Evolutionary conservation across 1,284 basidiomycete species (phyloP), one percentile per base, ranked within the genome.

Genomic region (Pholiota adiposa): DNA sequence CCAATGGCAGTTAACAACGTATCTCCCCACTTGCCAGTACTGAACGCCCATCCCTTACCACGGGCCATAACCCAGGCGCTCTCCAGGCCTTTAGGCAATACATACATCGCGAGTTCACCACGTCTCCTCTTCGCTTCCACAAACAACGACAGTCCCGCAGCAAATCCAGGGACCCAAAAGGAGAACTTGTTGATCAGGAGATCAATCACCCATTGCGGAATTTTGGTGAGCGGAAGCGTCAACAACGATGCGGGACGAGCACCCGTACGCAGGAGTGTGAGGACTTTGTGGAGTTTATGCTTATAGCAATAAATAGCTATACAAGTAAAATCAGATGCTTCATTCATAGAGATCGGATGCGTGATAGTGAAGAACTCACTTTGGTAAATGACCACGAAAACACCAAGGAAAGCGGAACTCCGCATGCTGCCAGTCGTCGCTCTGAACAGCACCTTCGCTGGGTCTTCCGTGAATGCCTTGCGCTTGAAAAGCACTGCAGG

Each of bases 61-160:
- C 93, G 75, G 14, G 90, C 86, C 66, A 89, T 85, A 1, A 88
- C 82, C 96, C 96, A 98, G 11, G 87, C 86, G 58, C 91, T 92
- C 77, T 97, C 94, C 46, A 97, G 73, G 0, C 87, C 93, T 74
- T 95, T 94, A n/a, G 96, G 96, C 40, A 98, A 77, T 3, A 95
- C 94, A 73, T 97, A 99, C 89, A 97, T 96, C 27, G 96, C 94
- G 63, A 97, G 77, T 75, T 97, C 94, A 2, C 86, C 87, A 12
- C 94, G 81, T 14, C 94, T 79, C 53, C 87, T 79, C 73, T 87
- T 90, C 70, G 95, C 94, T 70, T 99, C 97, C 3, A 97, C 84
- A 57, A 98, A 88, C 40, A 98, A 79, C 12, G 93, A 85, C 2
- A 96, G 69, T 16, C 91, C 94, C 8, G 92, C 84, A 4, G 88